Conservation (phyloP, 1,284 basidiomycete genomes). For the Cryptococcus floricola region DNA sequence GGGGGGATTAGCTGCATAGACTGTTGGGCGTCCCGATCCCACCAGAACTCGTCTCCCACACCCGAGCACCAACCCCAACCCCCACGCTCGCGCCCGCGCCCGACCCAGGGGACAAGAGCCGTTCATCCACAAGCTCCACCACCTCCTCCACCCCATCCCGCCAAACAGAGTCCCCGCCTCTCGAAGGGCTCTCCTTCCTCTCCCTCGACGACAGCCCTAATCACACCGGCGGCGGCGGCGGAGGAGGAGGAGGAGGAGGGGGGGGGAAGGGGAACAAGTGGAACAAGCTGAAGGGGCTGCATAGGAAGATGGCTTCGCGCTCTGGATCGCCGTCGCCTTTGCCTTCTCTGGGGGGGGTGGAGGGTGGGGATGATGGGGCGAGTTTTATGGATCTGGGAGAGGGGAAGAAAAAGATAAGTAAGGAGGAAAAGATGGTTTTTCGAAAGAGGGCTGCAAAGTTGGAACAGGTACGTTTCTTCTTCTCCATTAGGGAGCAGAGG, state of each 20-base stretch:
- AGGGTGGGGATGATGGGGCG: constrained; percentile 2
- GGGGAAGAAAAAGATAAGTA: constrained; percentile 6
- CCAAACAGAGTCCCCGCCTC: background rate
- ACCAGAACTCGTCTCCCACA: constrained; percentile 7
- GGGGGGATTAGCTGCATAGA: constrained; percentile 19
- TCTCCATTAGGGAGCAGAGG: background rate
- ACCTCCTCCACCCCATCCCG: background rate
- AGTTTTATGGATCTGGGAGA: constrained; percentile 21
- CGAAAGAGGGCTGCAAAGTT: constrained; percentile 30
- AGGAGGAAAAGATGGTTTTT: constrained; percentile 22
- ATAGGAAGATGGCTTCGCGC: background rate
- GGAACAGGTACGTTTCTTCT: constrained; percentile 26
- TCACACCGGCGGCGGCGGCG: no score
- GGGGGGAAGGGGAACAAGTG: no score
- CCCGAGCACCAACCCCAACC: background rate
- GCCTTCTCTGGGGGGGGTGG: background rate
- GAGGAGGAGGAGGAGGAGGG: no score
- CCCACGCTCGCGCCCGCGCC: background rate
- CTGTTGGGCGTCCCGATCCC: constrained; percentile 25
- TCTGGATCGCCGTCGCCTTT: background rate
- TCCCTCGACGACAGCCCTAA: no score
- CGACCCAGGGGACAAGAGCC: no score
- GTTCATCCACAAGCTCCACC: background rate
- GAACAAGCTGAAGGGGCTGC: no score
- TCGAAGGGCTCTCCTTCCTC: background rate